Evolutionary conservation across 805 yeast species (phyloP), one percentile per base, ranked within the genome.

Genomic region (Saccharomycopsis sp.): DNA sequence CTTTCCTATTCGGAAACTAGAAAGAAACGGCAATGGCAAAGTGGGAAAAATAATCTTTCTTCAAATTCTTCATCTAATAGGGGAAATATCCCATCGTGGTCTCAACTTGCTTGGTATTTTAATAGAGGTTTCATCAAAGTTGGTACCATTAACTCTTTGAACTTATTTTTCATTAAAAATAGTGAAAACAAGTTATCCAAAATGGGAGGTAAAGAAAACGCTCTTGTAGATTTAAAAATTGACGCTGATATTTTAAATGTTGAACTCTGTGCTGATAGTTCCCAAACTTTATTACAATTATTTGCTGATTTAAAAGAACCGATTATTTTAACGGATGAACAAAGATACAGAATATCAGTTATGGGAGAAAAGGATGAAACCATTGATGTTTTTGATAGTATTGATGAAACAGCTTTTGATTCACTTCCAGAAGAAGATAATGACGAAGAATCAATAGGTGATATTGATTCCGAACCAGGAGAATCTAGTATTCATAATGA

Each of bases 191-290:
- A 5, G 21, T 43, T 40, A 36, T 35, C 15, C 29, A 41, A 34
- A 31, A 23, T 36, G 41, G 19, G 34, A 52, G 33, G 46, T 42
- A 17, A 26, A 41, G 33, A 46, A 44, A 48, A 55, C 41, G 50
- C 71, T 0, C 32, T 59, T 1, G 40, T 70, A 2, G 73, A 68
- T 36, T 34, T 77, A 23, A 70, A 69, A 35, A 52, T 76, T 8
- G 66, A 66, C 38, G 47, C 73, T 5, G 82, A 74, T 41, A 60
- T 61, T 14, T 54, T 70, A 13, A 63, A 60, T 17, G 34, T 79
- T 1, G 76, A 75, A 20, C 43, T 79, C 2, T 87, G 96, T 61
- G 89, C 95, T 1, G 97, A 88, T 54, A 85, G 96, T 0, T 68
- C 77, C 0, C 80, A 84, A 51, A 73, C 89, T 10, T 57, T 88